Base-by-base conservation (phyloP, 2,329 filamentous ascomycete species). In the Podosphaera xanthii region DNA sequence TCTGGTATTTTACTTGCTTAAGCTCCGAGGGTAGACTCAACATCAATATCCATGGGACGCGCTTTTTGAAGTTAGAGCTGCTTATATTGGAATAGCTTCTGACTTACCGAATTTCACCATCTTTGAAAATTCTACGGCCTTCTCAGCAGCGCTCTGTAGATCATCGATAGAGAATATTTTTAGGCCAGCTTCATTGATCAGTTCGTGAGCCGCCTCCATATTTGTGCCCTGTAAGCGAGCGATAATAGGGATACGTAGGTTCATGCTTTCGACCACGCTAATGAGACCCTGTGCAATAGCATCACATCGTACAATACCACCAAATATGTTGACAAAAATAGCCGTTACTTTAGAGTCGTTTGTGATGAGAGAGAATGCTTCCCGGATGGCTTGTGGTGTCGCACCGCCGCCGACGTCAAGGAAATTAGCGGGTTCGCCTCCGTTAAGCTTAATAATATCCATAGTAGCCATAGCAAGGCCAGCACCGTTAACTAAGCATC, bases 91-190 rank as follows among this genome's bases (percentile, higher is more conserved):
- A 46, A 49, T 56, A 44, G 46, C 34, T 31, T 3, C 55, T 57
- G 55, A 79, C 83, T 77, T 76, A 87, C 84, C 87, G 83, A 95
- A 86, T 84, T 44, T 97, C 69, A 98, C 92, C 66, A 98, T 87
- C 82, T 96, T 97, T 69, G 89, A 96, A 74, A 98, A 91, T 75
- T 98, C 91, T 64, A 98, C 92, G 36, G 90, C 86, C 80, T 94
- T 97, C 81, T 97, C 92, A 64, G 92, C 92, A 49, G 92, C 92
- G 71, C 76, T 92, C 76, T 98, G 92, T 68, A 98, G 81, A 75
- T 98, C 92, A 71, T 97, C 91, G 63, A 98, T 97, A 69, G 87
- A 94, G 81, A 98, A 98, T 75, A 98, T 98, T 84, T 98, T 98
- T 70, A 98, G 82, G 68, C 92, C 90, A 59, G 90, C 94, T 72